These are phyloP conservation scores for Cladosporium sp. DNA, from an alignment of 2,329 filamentous ascomycete genomes.

Conservation along the genomic window DNA sequence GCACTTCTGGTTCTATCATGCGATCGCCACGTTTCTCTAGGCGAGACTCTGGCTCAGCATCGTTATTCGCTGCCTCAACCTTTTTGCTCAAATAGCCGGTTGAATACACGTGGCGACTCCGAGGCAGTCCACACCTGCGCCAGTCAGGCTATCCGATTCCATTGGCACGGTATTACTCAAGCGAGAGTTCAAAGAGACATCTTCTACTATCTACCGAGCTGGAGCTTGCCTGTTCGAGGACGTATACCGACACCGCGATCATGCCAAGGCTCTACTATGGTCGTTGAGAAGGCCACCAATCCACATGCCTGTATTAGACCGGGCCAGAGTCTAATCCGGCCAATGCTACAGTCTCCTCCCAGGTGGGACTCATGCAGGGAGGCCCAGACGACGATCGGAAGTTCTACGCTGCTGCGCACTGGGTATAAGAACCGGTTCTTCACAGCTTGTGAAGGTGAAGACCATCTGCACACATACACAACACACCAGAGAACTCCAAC, in stretches of 20 bases:
- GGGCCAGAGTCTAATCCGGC: neutral
- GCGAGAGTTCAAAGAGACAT: neutral
- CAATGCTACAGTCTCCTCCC: neutral
- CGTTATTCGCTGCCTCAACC: neutral
- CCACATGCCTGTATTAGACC: neutral
- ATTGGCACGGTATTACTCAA: neutral
- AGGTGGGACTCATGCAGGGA: neutral
- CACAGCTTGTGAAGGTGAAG: neutral
- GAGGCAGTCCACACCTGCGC: neutral
- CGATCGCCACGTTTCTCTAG: neutral
- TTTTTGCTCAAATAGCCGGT: neutral
- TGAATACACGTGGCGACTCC: neutral
- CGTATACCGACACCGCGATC: neutral
- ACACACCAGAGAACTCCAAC: neutral
- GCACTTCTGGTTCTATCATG: neutral
- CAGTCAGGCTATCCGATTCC: neutral
- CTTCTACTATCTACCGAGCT: neutral
- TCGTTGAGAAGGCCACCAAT: slow-evolving; percentile 1
- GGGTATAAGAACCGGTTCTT: neutral
- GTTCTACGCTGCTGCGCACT: neutral
- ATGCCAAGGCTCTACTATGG: neutral
- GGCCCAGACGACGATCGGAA: neutral
- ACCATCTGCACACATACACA: neutral
- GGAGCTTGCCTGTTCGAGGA: neutral
- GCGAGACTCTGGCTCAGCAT: neutral